phyloP scores from a whole-genome alignment of 2,329 filamentous ascomycete genomes.

The Epichloe glyceriae region DNA sequence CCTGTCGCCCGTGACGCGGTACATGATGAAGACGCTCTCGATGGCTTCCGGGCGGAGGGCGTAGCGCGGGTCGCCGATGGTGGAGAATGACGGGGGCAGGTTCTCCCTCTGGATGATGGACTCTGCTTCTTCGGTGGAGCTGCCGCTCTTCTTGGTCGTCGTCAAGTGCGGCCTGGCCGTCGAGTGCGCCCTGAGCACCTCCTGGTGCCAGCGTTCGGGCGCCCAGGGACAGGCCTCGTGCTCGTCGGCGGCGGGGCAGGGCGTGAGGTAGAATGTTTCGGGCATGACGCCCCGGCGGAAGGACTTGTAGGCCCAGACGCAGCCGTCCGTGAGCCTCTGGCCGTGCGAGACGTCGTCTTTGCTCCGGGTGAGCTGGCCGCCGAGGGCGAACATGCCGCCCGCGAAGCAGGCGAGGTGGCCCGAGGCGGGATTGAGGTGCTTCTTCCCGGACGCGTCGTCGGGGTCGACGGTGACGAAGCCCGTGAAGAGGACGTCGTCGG shows the following conservation, averaged over 20 bases:
- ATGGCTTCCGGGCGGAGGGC: conserved; percentile 40
- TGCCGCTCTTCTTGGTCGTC: neutral
- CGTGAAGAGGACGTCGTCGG: conserved; percentile 50
- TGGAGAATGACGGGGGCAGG: conserved; percentile 48
- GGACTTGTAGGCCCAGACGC: conserved; percentile 54
- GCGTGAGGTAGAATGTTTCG: conserved; percentile 31
- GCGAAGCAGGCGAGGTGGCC: conserved; percentile 35
- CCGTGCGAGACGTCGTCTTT: conserved; percentile 50
- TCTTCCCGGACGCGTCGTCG: conserved; percentile 27
- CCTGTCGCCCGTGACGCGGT: conserved; percentile 37
- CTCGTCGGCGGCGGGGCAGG: conserved; percentile 19
- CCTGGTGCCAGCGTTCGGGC: conserved; percentile 22
- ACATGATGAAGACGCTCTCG: conserved; percentile 40
- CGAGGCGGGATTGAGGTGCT: neutral
- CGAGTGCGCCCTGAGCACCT: conserved; percentile 12
- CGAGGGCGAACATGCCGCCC: conserved; percentile 57
- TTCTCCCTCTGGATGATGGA: conserved; percentile 15
- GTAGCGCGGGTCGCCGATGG: conserved; percentile 36
- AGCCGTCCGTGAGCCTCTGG: conserved; percentile 52
- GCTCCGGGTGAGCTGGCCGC: conserved; percentile 47
- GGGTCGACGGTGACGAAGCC: conserved; percentile 27
- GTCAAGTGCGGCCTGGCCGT: conserved; percentile 7
- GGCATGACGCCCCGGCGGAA: conserved; percentile 48
- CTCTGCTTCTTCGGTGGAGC: conserved; percentile 11
- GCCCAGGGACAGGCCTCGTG: conserved; percentile 20